Base-by-base conservation (phyloP, 495 filamentous ascomycete genomes). In the Trichocladium uniseriatum region DNA sequence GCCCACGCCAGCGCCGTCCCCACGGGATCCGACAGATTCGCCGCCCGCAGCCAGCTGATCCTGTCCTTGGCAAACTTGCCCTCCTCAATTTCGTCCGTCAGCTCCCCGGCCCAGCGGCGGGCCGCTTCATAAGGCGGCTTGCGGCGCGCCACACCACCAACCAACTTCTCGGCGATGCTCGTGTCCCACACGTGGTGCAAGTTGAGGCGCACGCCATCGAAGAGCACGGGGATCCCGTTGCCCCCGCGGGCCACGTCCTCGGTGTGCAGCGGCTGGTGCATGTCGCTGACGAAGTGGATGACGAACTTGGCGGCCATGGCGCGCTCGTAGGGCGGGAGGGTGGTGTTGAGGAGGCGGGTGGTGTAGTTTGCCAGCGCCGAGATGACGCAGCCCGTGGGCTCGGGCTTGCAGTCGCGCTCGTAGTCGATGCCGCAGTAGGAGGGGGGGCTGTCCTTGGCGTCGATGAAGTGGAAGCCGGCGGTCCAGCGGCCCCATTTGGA, bases 391-490 rank as follows among this genome's bases (percentile, higher is more conserved):
- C 81, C 81, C n/a, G n/a, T n/a, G 9, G 31, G 22, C 13, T 69
- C 66, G 2, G 59, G 53, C 8, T 73, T 74, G 60, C 83, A 86
- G 66, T 87, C 83, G 24, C 83, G 72, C 9, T 65, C 57, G 49
- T 70, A 81, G 54, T 77, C 69, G 37, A 87, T 75, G 43, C 66
- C 73, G 66, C 83, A 87, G 31, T 59, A 67, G 6, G 52, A 34
- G 0, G 82, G 82, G 32, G 83, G 83, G 46, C 63, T 54, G 69
- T 87, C 83, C 40, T 80, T 68, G 10, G 83, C 80, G 58, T 87
- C 83, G 65, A 87, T 86, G 69, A 74, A 87, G 66, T 87, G 83
- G 63, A 81, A 80, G 15, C 70, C 70, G n/a, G 64, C 67, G 8
- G 70, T 74, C 62, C 77, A 83, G 29, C 65, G 67, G 15, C 79